Base-by-base conservation (phyloP, 2,329 filamentous ascomycete species). In the Beauveria medogensis region DNA sequence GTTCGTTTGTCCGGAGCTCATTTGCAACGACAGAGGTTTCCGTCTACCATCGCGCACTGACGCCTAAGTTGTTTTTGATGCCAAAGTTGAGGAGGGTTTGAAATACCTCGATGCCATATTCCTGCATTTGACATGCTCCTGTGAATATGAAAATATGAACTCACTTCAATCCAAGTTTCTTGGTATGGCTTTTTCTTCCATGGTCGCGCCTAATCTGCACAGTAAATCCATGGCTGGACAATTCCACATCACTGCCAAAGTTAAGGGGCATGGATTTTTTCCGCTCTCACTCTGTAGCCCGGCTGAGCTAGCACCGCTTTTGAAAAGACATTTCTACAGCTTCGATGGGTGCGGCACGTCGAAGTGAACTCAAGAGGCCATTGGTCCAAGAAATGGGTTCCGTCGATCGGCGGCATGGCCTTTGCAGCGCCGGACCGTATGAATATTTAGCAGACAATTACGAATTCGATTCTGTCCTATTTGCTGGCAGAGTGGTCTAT, bases 161-260 rank as follows among this genome's bases (percentile, higher is more conserved):
- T 26, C 47, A 59, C 47, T 52, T 59, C 14, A 24, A 8, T 2
- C 47, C 37, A 59, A 14, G 18, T 37, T 44, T 44, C 56, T 41
- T 1, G 56, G 40, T 43, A 52, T 59, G 5, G 26, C 40, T 10
- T 53, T 52, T 9, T 26, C 56, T 37, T 59, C 37, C 14, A 46
- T 51, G 3, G 37, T 59, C 9, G 56, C 47, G 18, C 56, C 56
- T 5, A 52, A 44, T 46, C 3, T 18, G 56, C 56, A 37, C 10
- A 52, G 47, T 26, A 53, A 18, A 16, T 59, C 40, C 37, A 59
- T n/a, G 12, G 24, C 40, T 3, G 56, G 40, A 6, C 14, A 37
- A n/a, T 59, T 59, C 48, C 56, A 59, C 7, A 59, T 52, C 24
- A 59, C 34, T 5, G 47, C 56, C 34, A 59, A 26, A 8, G n/a